Base-by-base conservation (phyloP, 345 rosid species). In the Arabidopsis thaliana region DNA sequence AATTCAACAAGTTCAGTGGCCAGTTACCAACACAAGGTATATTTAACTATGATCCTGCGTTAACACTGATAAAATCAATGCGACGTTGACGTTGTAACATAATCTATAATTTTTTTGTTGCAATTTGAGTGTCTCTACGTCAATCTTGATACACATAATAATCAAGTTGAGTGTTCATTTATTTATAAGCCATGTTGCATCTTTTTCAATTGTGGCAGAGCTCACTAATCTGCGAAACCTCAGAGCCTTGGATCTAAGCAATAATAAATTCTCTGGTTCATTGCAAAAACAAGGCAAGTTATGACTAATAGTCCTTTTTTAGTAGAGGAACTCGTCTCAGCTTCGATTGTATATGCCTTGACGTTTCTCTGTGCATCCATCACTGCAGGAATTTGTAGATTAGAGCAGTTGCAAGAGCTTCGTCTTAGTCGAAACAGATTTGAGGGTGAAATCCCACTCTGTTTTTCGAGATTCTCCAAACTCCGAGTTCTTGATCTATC, bases 401-500 rank as follows among this genome's bases (percentile, higher is more conserved):
- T 70, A 33, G 25, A 33, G 45, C 45, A 69, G 64, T 57, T 69
- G 14, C 74, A 45, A 45, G 65, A 70, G 25, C 74, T 70, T 22
- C 57, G 56, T 1, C 24, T 70, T 34, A 45, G 5, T 58, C n/a
- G 24, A 58, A 59, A 70, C 74, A 70, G n/a, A 58, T 59, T 70
- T 33, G 48, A 5, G 7, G 74, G 74, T 59, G 66, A 70, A 22
- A 59, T 59, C 11, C 66, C 74, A 13, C 14, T 34, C 36, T 70
- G 74, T 59, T 70, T 70, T 13, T 59, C 74, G 0, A 45, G 46
- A 3, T 46, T 70, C 48, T 32, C 38, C 37, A 46, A 59, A 58
- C 74, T 70, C 58, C 48, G 37, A 70, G 74, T 70, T 46, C 74
- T 70, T 70, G 74, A 59, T 70, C 28, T 70, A 23, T 70, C 66